These are phyloP conservation scores for Lepraria neglecta DNA, from an alignment of 495 filamentous ascomycete genomes.

Conservation along the genomic window DNA sequence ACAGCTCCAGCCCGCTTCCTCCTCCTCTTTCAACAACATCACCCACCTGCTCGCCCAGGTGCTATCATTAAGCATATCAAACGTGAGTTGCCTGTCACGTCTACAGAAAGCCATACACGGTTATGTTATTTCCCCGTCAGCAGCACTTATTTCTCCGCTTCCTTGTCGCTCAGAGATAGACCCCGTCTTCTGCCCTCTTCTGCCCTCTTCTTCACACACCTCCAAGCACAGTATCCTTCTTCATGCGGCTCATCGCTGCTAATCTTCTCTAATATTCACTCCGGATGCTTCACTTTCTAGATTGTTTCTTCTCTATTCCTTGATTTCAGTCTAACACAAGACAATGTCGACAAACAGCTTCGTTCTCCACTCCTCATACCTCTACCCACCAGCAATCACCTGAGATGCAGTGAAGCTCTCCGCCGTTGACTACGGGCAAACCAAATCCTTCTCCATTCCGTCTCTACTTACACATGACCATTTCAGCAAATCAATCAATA, in stretches of 20 bases:
- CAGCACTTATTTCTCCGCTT: conserved; percentile 18
- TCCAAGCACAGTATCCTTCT: conserved; percentile 14
- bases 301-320: conserved; percentile 21
- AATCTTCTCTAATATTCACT: conserved; percentile 28
- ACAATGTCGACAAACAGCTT: conserved; percentile 31
- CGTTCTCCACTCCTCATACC: conserved; percentile 16
- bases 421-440: neutral
- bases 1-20: conserved; percentile 18
- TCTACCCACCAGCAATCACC: conserved; percentile 28
- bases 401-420: conserved; percentile 22
- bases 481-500: neutral
- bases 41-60: conserved; percentile 10
- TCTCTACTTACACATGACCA: neutral
- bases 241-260: conserved; percentile 22
- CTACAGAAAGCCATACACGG: conserved; percentile 23
- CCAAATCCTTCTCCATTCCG: neutral
- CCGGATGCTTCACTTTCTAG: conserved; percentile 30
- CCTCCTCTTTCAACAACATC: conserved; percentile 15
- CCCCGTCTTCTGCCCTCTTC: conserved; percentile 18
- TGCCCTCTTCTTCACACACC: conserved; percentile 13
- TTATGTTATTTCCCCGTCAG: conserved; percentile 27
- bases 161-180: conserved; percentile 15
- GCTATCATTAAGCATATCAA: conserved; percentile 13
- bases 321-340: conserved; percentile 27
- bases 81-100: conserved; percentile 31